A percentile compares a stretch with the other conserved stretches of the same genome.
Conservation (phyloP, 345 rosid species). For the Anastatica hierochuntica region DNA sequence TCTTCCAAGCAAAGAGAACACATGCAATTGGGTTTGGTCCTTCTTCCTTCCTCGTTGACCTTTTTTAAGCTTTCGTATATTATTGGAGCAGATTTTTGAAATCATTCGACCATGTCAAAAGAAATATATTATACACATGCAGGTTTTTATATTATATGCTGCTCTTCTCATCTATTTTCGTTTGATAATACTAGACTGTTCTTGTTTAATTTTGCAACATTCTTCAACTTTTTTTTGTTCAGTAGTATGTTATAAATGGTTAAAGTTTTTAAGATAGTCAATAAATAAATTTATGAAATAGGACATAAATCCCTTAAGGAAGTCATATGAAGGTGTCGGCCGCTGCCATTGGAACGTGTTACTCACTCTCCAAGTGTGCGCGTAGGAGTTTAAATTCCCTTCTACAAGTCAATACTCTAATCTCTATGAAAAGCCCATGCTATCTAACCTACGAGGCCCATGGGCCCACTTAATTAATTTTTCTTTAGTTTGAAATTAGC, state of each 20-base stretch:
- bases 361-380: neutral
- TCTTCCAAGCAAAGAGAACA: slow-evolving; percentile 26
- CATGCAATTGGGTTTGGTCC: slow-evolving; percentile 3
- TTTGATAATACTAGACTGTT: no score
- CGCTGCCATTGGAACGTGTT: slow-evolving; percentile 15
- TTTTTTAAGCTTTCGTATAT: neutral
- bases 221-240: no score
- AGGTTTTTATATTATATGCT: no score
- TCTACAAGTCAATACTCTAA: no score
- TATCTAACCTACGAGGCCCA: slow-evolving; percentile 16
- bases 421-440: neutral
- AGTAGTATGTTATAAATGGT: neutral
- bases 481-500: no score
- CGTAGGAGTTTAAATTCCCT: neutral
- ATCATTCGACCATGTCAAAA: slow-evolving; percentile 1
- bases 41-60: neutral
- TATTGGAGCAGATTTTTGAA: neutral
- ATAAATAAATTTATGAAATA: no score
- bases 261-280: neutral
- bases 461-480: no score
- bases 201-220: no score
- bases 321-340: slow-evolving; percentile 15
- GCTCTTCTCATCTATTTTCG: no score
- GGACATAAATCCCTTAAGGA: neutral
- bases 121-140: no score